Evolutionary conservation across 2,329 filamentous ascomycete species (phyloP).

Genomic region (Claviceps pusilla): DNA sequence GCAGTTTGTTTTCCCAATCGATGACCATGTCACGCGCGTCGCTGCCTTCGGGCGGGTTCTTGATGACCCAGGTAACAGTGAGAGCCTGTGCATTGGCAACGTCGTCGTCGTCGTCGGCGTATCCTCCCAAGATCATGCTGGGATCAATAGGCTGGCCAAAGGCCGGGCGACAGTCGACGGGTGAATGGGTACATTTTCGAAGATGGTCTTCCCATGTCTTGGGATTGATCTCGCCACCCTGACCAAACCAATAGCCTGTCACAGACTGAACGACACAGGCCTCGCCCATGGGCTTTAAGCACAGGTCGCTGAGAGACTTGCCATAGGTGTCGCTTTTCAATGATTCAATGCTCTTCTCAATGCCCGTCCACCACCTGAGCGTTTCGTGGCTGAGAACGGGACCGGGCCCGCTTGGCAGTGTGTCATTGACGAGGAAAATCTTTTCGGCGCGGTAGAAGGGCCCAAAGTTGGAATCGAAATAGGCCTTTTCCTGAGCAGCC

Average conservation of each 20-base stretch:
- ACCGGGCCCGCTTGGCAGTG: slow-evolving; percentile 42
- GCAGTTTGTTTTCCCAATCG: slow-evolving; percentile 77
- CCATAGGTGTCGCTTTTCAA: slow-evolving; percentile 56
- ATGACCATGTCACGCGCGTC: slow-evolving; percentile 57
- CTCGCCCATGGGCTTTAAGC: slow-evolving; percentile 81
- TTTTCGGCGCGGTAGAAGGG: slow-evolving; percentile 94
- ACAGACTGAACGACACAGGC: slow-evolving; percentile 88
- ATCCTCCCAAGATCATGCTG: slow-evolving; percentile 74
- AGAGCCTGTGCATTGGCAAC: slow-evolving; percentile 64
- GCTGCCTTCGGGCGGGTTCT: slow-evolving; percentile 65
- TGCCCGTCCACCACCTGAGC: slow-evolving; percentile 81
- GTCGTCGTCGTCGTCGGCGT: slow-evolving; percentile 26
- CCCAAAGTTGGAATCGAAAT: slow-evolving; percentile 86
- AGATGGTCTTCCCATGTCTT: slow-evolving; percentile 59
- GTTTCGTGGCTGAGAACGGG: slow-evolving; percentile 82
- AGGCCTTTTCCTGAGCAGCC: slow-evolving; percentile 82
- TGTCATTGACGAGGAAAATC: slow-evolving; percentile 85
- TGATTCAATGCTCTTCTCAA: slow-evolving; percentile 62
- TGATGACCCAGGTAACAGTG: slow-evolving; percentile 88
- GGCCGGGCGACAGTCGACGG: slow-evolving; percentile 71
- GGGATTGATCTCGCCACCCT: slow-evolving; percentile 18
- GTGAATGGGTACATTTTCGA: slow-evolving; percentile 58
- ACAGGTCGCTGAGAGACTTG: slow-evolving; percentile 65
- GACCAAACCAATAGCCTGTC: slow-evolving; percentile 71
- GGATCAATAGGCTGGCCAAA: slow-evolving; percentile 83